Evolutionary conservation across 805 yeast genomes (phyloP).

Genomic region (Tetrapisispora namnaoensis): DNA sequence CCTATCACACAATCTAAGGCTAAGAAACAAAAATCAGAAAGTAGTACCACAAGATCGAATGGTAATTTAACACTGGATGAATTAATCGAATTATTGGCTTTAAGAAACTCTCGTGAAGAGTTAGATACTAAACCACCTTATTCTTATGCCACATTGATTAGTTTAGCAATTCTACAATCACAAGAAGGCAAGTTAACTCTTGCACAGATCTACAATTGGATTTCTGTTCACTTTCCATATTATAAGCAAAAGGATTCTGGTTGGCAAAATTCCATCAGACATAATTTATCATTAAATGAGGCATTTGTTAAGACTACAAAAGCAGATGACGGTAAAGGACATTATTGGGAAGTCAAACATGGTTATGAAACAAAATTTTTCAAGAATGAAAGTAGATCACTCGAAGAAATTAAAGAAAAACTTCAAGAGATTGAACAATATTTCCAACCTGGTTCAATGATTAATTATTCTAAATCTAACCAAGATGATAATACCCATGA

Average conservation of each 20-base stretch:
- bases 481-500: neutral
- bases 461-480: neutral
- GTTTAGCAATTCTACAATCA: conserved; percentile 17
- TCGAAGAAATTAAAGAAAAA: conserved; percentile 16
- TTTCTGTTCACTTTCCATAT: conserved; percentile 71
- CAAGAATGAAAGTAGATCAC: conserved; percentile 33
- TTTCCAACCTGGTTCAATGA: conserved; percentile 1
- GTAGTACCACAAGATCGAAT: conserved; percentile 21
- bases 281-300: conserved; percentile 83
- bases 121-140: conserved; percentile 66
- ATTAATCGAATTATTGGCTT: conserved; percentile 18
- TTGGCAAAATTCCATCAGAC: conserved; percentile 97
- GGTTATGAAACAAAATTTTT: conserved; percentile 77
- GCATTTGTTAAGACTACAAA: conserved; percentile 84
- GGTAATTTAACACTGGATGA: conserved; percentile 25
- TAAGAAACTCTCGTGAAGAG: conserved; percentile 12
- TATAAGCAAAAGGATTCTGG: conserved; percentile 82
- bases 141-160: conserved; percentile 82
- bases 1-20: conserved; percentile 23
- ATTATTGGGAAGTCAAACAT: conserved; percentile 84
- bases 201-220: conserved; percentile 88
- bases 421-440: conserved; percentile 13
- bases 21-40: conserved; percentile 23
- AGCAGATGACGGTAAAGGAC: conserved; percentile 78
- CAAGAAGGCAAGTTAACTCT: conserved; percentile 47